Base-by-base conservation (phyloP, 768 basidiomycete species). In the Scleroderma bovista region DNA sequence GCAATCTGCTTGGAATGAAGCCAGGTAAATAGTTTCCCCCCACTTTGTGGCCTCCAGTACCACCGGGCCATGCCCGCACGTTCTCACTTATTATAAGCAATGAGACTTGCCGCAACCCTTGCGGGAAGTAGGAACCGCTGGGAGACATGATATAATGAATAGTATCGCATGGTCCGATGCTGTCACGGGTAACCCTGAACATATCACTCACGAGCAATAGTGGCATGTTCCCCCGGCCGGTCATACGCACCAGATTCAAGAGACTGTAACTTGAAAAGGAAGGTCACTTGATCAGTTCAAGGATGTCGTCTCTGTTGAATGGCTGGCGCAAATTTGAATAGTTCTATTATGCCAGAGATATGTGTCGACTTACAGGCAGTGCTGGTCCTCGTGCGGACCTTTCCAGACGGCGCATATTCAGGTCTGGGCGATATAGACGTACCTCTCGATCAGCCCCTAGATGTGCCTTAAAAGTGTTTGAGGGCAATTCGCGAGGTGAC, bases 1-100 rank as follows among this genome's bases (percentile, higher is more conserved):
- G 88, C 90, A 26, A 74, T 62, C n/a, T 74, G 72, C 59, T 86
- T 1, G 88, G 83, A 2, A 79, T 56, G 62, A 86, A 78, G 1
- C 74, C 73, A 0, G 83, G 77, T 0, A 80, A 69, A 51, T 86
- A 86, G 63, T 86, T 86, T 10, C 80, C 64, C 0, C 84, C 84
- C 6, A 90, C 70, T 59, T 84, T 84, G 72, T 71, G 69, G 5
- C 62, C 70, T 13, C 81, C 81, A 5, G 79, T 80, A 70, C 92
- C 91, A 46, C 93, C 92, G 3, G 90, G 88, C 55, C 83, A 80
- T 0, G 93, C 90, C n/a, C 93, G 85, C 33, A 88, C 81, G 58
- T 77, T 80, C 56, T 88, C 78, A 10, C 79, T 84, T 0, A 86
- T 86, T 0, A 87, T 81, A 31, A 77, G 68, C 13, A 83, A 66